phyloP scores from a whole-genome alignment of 2,329 filamentous ascomycete species.

The Tolypocladium paradoxum region DNA sequence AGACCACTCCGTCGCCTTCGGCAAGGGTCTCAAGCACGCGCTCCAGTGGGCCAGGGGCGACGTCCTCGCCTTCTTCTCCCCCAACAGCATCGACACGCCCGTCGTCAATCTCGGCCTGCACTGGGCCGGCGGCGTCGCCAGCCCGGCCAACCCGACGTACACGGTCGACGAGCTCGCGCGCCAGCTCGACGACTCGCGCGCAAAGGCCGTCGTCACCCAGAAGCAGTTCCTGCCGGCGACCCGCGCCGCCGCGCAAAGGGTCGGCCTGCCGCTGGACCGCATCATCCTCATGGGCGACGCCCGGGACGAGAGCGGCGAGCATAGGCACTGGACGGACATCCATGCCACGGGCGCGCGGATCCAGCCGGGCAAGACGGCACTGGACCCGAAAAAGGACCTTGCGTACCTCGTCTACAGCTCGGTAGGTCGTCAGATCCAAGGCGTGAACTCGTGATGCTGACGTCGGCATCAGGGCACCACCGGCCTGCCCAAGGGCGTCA shows the following conservation, averaged over 20 bases:
- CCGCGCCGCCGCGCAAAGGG: conserved; percentile 55
- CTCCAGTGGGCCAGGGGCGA: conserved; percentile 78
- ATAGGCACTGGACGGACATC: conserved; percentile 64
- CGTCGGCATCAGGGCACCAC: conserved; percentile 55
- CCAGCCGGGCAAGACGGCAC: conserved; percentile 41
- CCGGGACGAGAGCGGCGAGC: conserved; percentile 43
- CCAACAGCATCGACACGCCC: conserved; percentile 78
- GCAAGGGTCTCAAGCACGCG: conserved; percentile 60
- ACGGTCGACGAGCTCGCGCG: conserved; percentile 74
- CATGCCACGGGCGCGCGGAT: conserved; percentile 46
- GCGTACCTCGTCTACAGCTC: conserved; percentile 82
- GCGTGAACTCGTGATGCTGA: neutral
- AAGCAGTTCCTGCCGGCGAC: conserved; percentile 53
- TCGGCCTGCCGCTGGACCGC: conserved; percentile 58
- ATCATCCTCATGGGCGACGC: conserved; percentile 69
- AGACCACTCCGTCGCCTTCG: conserved; percentile 60
- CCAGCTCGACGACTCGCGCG: conserved; percentile 69
- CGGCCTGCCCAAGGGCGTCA: conserved; percentile 82
- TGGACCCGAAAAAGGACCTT: conserved; percentile 61
- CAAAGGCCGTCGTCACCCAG: conserved; percentile 69
- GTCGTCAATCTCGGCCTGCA: conserved; percentile 65
- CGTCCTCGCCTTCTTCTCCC: conserved; percentile 71
- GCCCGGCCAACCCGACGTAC: conserved; percentile 84
- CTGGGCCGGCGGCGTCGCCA: conserved; percentile 74
- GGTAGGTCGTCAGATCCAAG: conserved; percentile 10